Conservation (phyloP, 345 rosid species). For the Dipteronia sinensis region DNA sequence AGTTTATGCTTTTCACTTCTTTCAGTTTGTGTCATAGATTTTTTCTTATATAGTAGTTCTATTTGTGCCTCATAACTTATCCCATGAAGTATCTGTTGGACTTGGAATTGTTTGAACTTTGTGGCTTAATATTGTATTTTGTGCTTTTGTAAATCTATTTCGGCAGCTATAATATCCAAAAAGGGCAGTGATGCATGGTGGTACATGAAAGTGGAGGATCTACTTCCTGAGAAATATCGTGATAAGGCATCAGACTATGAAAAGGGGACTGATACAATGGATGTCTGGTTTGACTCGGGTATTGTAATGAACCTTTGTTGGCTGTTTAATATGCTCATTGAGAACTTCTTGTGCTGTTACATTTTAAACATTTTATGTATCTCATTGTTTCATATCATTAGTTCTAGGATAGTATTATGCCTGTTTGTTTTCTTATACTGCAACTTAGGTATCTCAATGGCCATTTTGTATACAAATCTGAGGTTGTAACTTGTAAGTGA, state of each 20-base stretch:
- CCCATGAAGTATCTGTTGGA: background rate
- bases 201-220: slow-evolving; percentile 86
- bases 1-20: slow-evolving; percentile 1
- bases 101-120: background rate
- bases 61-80: background rate
- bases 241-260: slow-evolving; percentile 76
- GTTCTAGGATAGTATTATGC: background rate
- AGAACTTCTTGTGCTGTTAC: background rate
- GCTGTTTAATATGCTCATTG: background rate
- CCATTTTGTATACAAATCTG: background rate
- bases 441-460: background rate
- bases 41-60: slow-evolving; percentile 9
- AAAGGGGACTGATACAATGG: slow-evolving; percentile 97
- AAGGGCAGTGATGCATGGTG: slow-evolving; percentile 98
- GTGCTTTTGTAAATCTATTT: slow-evolving; percentile 23
- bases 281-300: slow-evolving; percentile 99
- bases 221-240: slow-evolving; percentile 77
- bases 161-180: slow-evolving; percentile 68
- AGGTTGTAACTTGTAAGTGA: background rate
- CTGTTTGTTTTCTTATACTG: background rate
- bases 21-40: background rate
- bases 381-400: background rate
- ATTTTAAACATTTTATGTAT: background rate
- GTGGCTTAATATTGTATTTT: background rate
- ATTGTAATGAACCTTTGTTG: slow-evolving; percentile 16